Conservation (phyloP, 257 asterid species). For the Solanum chaucha region DNA sequence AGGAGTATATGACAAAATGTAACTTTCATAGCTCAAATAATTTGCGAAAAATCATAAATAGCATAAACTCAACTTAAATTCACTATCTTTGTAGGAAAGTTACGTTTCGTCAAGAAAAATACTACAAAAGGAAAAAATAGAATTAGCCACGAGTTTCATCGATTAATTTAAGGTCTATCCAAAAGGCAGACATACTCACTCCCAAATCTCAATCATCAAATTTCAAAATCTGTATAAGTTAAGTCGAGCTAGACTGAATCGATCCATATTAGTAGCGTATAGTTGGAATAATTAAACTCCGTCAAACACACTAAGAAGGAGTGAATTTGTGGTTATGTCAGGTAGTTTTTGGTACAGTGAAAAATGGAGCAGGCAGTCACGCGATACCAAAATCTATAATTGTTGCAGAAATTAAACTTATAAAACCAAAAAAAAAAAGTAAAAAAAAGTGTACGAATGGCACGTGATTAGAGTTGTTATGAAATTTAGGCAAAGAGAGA, state of each 20-base stretch:
- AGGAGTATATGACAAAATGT: background rate
- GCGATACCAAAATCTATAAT: background rate
- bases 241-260: background rate
- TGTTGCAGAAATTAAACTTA: background rate
- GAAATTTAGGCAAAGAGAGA: background rate
- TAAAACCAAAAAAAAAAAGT: background rate
- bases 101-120: background rate
- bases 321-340: background rate
- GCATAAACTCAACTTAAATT: background rate
- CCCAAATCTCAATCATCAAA: background rate
- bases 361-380: background rate
- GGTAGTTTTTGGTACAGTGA: background rate
- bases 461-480: slow-evolving; percentile 1
- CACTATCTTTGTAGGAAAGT: background rate
- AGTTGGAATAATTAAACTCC: background rate
- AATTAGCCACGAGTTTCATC: background rate
- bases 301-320: background rate
- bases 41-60: background rate
- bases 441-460: background rate
- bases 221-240: background rate
- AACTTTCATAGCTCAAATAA: background rate
- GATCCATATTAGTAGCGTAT: background rate
- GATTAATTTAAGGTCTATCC: background rate
- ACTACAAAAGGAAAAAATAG: too few relatives aligned
- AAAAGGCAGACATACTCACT: background rate